These are phyloP conservation scores for Pseudocercospora musae DNA, from an alignment of 2,329 filamentous ascomycete species.

Conservation along the genomic window DNA sequence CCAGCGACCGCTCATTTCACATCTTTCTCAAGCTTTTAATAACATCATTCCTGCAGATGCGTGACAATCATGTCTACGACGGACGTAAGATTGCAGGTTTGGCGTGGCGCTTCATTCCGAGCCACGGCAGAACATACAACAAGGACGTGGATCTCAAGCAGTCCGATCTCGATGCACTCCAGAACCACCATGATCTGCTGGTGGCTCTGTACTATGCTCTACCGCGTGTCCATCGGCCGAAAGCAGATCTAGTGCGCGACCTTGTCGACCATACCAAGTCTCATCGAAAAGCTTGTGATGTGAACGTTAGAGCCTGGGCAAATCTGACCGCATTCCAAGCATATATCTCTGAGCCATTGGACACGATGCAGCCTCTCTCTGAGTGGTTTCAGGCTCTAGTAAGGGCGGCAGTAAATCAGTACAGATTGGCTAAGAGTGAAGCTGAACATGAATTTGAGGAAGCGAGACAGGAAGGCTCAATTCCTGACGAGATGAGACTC, in stretches of 20 bases:
- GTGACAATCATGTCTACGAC: slow-evolving; percentile 39
- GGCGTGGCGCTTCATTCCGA: slow-evolving; percentile 58
- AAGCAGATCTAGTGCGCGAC: slow-evolving; percentile 50
- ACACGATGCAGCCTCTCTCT: slow-evolving; percentile 48
- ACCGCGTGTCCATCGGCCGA: slow-evolving; percentile 52
- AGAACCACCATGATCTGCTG: slow-evolving; percentile 61
- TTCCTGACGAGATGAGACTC: slow-evolving; percentile 47
- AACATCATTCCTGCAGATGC: slow-evolving; percentile 49
- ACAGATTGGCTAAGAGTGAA: slow-evolving; percentile 55
- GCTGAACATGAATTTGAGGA: slow-evolving; percentile 52
- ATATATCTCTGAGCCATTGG: slow-evolving; percentile 49
- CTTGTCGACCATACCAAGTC: slow-evolving; percentile 57
- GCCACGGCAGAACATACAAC: slow-evolving; percentile 58
- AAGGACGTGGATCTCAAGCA: slow-evolving; percentile 55
- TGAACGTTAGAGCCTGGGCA: slow-evolving; percentile 58
- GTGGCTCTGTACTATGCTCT: slow-evolving; percentile 58
- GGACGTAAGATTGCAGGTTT: slow-evolving; percentile 54
- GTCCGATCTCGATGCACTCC: slow-evolving; percentile 55
- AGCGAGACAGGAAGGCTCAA: slow-evolving; percentile 34
- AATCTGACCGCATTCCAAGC: slow-evolving; percentile 56
- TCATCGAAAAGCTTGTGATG: slow-evolving; percentile 57
- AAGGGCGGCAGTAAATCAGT: slow-evolving; percentile 52
- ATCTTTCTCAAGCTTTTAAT: slow-evolving; percentile 58
- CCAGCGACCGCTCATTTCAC: slow-evolving; percentile 55
- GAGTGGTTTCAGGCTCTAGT: slow-evolving; percentile 56